Conservation (phyloP, 2,329 filamentous ascomycete species). For the Talaromyces sp. region DNA sequence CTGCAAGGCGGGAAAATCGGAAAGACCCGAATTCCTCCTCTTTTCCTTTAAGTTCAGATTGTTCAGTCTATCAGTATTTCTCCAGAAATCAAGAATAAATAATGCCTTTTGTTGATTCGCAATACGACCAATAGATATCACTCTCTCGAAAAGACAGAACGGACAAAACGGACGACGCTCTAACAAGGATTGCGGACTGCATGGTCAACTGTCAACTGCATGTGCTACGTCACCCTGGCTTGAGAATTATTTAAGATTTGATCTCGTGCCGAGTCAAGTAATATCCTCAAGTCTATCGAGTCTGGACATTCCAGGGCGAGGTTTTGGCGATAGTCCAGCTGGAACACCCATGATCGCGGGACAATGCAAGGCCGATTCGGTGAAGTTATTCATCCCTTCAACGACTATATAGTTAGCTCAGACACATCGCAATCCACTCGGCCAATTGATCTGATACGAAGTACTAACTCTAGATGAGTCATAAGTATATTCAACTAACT, state of each 20-base stretch:
- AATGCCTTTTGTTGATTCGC: not conserved
- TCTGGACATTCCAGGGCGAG: not conserved
- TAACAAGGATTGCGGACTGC: not conserved
- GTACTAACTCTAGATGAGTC: not conserved
- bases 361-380: not conserved
- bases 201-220: not conserved
- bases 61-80: no score
- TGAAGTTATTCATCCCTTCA: no score
- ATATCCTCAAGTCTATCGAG: not conserved
- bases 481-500: not conserved
- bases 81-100: not conserved
- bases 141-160: not conserved
- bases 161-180: not conserved
- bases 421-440: no score
- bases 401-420: no score
- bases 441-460: no score
- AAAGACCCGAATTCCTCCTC: not conserved
- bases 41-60: no score
- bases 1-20: constrained; percentile 4
- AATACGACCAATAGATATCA: not conserved
- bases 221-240: not conserved
- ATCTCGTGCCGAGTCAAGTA: not conserved
- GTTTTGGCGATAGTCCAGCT: not conserved
- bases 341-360: not conserved
- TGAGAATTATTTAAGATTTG: not conserved